These are phyloP conservation scores for Rhodotorula sp. DNA, from an alignment of 1,284 basidiomycete genomes.

Conservation along the genomic window DNA sequence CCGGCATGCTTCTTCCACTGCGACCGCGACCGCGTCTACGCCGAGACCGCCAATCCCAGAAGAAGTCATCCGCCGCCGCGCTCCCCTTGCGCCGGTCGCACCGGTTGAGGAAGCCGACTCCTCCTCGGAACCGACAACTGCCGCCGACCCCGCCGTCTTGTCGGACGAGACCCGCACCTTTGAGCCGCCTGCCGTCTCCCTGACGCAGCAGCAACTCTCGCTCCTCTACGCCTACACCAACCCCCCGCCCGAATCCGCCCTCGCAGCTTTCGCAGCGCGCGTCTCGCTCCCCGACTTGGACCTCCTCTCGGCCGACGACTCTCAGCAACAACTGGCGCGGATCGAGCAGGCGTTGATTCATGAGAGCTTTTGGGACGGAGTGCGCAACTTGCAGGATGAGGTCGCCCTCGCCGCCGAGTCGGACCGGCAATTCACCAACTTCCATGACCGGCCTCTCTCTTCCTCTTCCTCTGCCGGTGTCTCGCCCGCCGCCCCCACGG, in stretches of 20 bases:
- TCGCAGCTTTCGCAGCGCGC: slow-evolving; percentile 68
- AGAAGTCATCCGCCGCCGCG: slow-evolving; percentile 9
- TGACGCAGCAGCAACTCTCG: slow-evolving; percentile 32
- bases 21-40: neutral
- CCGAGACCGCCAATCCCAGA: slow-evolving; percentile 9
- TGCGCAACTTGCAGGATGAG: slow-evolving; percentile 27
- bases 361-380: slow-evolving; percentile 60
- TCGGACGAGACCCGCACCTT: slow-evolving; percentile 3
- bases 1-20: neutral
- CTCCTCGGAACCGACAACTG: neutral
- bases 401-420: slow-evolving; percentile 9
- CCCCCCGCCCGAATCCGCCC: slow-evolving; percentile 61
- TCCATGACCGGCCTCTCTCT: slow-evolving; percentile 29
- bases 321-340: slow-evolving; percentile 41
- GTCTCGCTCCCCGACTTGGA: slow-evolving; percentile 9
- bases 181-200: slow-evolving; percentile 10
- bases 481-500: slow-evolving; percentile 54
- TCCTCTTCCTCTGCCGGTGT: no score
- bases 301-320: no score
- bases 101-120: slow-evolving; percentile 4
- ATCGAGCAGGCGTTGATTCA: slow-evolving; percentile 73
- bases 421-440: slow-evolving; percentile 26
- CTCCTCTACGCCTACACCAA: slow-evolving; percentile 39
- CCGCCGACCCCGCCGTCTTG: neutral
- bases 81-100: neutral